phyloP scores from a whole-genome alignment of 495 filamentous ascomycete genomes.

The Echria macrotheca region DNA sequence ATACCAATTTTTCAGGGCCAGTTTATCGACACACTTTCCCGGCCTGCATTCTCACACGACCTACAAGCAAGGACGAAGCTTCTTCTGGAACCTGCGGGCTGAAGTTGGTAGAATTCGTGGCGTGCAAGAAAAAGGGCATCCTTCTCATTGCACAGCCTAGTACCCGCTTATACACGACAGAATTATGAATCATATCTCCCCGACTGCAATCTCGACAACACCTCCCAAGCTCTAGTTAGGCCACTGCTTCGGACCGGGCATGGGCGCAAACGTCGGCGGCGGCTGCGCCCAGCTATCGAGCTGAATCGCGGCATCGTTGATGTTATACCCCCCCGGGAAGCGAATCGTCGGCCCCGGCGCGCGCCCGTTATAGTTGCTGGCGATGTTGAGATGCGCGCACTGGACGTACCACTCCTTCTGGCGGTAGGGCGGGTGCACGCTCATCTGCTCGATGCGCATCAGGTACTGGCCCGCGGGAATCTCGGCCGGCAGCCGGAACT shows the following conservation, averaged over 20 bases:
- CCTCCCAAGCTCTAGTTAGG: slow-evolving; percentile 10
- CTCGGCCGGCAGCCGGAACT: slow-evolving; percentile 16
- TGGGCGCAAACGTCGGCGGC: slow-evolving; percentile 12
- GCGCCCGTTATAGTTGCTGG: slow-evolving; percentile 17
- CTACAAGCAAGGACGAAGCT: no score
- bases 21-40: no score
- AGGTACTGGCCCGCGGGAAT: slow-evolving; percentile 43
- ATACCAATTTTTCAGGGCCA: no score
- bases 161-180: no score
- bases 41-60: no score
- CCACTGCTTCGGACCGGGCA: slow-evolving; percentile 14
- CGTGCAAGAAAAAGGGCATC: no score
- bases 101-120: no score
- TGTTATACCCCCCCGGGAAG: slow-evolving; percentile 12
- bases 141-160: no score
- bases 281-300: slow-evolving; percentile 17
- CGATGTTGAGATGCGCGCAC: slow-evolving; percentile 43
- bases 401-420: slow-evolving; percentile 50
- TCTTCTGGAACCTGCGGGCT: no score
- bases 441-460: slow-evolving; percentile 51
- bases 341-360: slow-evolving; percentile 11
- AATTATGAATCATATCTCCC: no score
- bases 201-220: background rate
- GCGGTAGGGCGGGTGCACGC: slow-evolving; percentile 36
- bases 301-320: slow-evolving; percentile 13